Evolutionary conservation across 2,329 filamentous ascomycete genomes (phyloP).

Genomic region (Ceratocystis cacaofunesta): DNA sequence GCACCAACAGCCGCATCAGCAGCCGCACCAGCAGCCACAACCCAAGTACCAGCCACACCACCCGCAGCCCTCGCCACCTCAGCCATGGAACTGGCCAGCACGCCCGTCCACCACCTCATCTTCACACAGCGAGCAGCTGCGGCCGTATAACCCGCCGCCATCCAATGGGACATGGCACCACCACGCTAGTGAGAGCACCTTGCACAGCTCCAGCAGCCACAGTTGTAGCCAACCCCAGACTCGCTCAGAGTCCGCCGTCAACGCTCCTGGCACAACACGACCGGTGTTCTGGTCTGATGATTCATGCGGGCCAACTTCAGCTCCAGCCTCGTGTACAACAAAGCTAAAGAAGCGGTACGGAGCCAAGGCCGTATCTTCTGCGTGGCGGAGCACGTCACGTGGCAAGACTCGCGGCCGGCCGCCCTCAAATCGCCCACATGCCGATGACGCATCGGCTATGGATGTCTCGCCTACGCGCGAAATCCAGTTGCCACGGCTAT

Average conservation of each 20-base stretch:
- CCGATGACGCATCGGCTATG: not conserved
- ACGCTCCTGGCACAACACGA: constrained; percentile 25
- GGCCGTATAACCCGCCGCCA: not conserved
- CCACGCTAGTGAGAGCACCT: not conserved
- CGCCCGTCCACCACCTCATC: not conserved
- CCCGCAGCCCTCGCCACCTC: not conserved
- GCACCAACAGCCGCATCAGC: not conserved
- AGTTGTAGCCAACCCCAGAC: too few species aligned
- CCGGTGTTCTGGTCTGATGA: constrained; percentile 46
- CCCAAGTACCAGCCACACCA: not conserved
- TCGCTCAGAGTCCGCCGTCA: too few species aligned
- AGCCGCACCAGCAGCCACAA: not conserved
- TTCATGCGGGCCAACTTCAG: constrained; percentile 54
- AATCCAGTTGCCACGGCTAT: not conserved
- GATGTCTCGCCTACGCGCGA: not conserved
- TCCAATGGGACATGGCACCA: not conserved
- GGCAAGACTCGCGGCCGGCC: constrained; percentile 69
- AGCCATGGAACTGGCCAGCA: not conserved
- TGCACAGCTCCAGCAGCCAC: too few species aligned
- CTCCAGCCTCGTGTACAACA: constrained; percentile 41
- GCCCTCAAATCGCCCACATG: constrained; percentile 27
- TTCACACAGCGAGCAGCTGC: not conserved
- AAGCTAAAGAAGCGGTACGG: constrained; percentile 45
- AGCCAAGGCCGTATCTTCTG: constrained; percentile 73
- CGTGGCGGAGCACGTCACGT: constrained; percentile 45